Base-by-base conservation (phyloP, 495 filamentous ascomycete species). In the Penicillium herquei region DNA sequence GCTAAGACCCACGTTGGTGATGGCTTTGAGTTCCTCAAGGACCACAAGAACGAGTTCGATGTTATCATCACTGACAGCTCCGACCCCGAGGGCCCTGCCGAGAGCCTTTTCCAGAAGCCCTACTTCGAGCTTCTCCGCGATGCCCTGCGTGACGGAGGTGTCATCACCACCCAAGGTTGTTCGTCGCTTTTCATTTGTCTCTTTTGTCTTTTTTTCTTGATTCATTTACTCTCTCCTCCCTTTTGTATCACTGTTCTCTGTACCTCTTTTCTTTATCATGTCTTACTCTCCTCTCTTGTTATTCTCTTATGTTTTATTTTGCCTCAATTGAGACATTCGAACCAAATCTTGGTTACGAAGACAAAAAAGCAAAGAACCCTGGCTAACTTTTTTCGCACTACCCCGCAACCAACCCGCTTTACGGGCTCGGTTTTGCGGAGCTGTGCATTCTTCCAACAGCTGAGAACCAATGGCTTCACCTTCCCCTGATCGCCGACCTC, bases 131-230 rank as follows among this genome's bases (percentile, higher is more conserved):
- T 98, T 39, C 81, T 98, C 18, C 78, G 87, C 75, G 87, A 83
- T 56, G 94, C 94, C 58, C 84, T 99, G 59, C 88, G 86, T 63
- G 91, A 95, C 57, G 95, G 93, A 74, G 94, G 94, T 78, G 92
- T 99, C 62, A 96, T 99, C 78, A 96, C 94, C 75, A 99, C 95
- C 62, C 94, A 99, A 96, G 94, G 94, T 98, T 96, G 90, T 96
- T 88, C 81, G 89, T 92, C 83, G 83, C 86, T 84, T 82, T 87
- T 81, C 79, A 71, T 78, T 72, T 68, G 65, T 43, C 45, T 37
- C 35, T 2, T 26, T 26, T 26, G 21, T 26, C 21, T 26, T 11
- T 47, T 58, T 55, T 18, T 51, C 12, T 56, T 39, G 34, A 21
- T 7, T 41, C 21, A 54, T 26, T 40, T 37, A 37, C 18, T n/a